Conservation (phyloP, 2,329 filamentous ascomycete species). For the Rasamsonia emersonii region DNA sequence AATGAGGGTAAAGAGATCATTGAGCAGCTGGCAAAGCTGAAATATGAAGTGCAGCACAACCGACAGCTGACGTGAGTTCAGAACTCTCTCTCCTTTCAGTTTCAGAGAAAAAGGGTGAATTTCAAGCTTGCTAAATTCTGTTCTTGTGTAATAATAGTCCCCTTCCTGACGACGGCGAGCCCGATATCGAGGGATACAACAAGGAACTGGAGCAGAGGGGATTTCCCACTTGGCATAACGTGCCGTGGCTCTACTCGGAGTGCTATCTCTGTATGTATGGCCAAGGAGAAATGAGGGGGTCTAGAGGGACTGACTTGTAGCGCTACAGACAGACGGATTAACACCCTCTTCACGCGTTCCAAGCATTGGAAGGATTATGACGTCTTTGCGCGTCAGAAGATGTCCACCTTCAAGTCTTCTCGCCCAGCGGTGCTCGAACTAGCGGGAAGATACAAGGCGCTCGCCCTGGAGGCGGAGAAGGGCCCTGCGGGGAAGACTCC, state of each 20-base stretch:
- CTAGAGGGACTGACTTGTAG: constrained; percentile 13
- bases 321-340: constrained; percentile 58
- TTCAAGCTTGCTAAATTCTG: too few relatives aligned
- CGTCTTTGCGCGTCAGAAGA: constrained; percentile 82
- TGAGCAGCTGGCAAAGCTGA: constrained; percentile 68
- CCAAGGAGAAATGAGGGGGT: background rate
- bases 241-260: constrained; percentile 83
- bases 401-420: constrained; percentile 84
- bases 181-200: constrained; percentile 77
- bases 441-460: constrained; percentile 65
- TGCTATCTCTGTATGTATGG: constrained; percentile 66
- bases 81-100: background rate
- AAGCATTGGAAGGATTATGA: constrained; percentile 85
- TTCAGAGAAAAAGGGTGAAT: too few relatives aligned
- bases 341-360: constrained; percentile 66
- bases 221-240: constrained; percentile 69
- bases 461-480: constrained; percentile 59
- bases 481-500: constrained; percentile 29
- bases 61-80: constrained; percentile 61
- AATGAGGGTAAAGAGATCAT: constrained; percentile 83
- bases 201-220: constrained; percentile 68
- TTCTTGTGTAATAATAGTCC: too few relatives aligned
- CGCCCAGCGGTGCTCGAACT: constrained; percentile 77
- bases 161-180: constrained; percentile 64
- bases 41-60: constrained; percentile 93